Base-by-base conservation (phyloP, 1,139 yeast genomes). In the Scheffersomyces stambukii region DNA sequence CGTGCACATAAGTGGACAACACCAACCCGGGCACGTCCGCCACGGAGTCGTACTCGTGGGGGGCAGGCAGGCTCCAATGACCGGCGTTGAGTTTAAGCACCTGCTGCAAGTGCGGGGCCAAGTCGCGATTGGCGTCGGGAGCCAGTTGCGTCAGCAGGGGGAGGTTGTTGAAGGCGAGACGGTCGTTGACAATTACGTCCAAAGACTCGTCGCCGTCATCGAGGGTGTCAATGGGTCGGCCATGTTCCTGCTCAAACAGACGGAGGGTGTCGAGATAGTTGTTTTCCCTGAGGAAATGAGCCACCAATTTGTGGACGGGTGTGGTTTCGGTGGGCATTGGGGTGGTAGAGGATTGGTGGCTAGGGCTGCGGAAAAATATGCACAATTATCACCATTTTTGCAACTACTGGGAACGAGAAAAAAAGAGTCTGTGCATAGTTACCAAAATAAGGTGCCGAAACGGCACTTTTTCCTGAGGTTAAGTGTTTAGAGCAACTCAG, bases 251-350 rank as follows among this genome's bases (percentile, higher is more conserved):
- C 37, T 77, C 72, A 32, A 80, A 72, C 6, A 58, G 48, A 9
- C 50, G 50, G 8, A 79, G 52, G 0, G 89, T 75, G 1, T 57
- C 54, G 1, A 35, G 36, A 29, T 63, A 67, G 1, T 73, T 71
- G 23, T 75, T 64, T 12, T 61, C 53, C 23, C 60, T 49, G 10
- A 81, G 60, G 41, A 70, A 81, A 17, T 75, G 74, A 0, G 83
- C 84, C 9, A 81, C 59, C 19, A 79, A 46, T 25, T 50, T 43
- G 30, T 61, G 59, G 3, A 53, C 22, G 8, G 19, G 27, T 4
- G 32, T 26, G 5, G 36, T 32, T 17, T 20, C 24, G 12, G 19
- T 13, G 23, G 19, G 14, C 23, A n/a, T 27, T 9, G 19, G 8
- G 21, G 12, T 25, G 17, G 19, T n/a, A n/a, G n/a, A n/a, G n/a